Percentiles rank a stretch among this genome's conserved stretches.
Evolutionary conservation across 176 grass and related monocot species (phyloP).

Genomic region (Leersia perrieri): DNA sequence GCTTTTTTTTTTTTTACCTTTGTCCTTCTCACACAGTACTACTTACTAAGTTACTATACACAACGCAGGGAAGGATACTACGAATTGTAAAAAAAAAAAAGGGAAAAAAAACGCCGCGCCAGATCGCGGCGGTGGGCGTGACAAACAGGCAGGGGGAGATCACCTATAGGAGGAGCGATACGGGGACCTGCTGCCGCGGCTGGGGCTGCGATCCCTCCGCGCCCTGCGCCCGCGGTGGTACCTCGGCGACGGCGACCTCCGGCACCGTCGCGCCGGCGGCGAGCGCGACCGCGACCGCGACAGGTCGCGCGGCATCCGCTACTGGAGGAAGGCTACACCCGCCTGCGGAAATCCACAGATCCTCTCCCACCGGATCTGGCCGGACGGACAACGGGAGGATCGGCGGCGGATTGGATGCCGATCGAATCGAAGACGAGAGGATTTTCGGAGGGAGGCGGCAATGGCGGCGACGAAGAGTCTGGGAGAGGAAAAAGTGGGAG

Average conservation of each 20-base stretch:
- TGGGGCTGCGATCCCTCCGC: conserved; percentile 73
- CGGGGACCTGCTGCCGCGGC: conserved; percentile 88
- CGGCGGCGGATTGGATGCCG: neutral
- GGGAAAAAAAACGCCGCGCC: neutral
- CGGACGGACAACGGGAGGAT: neutral
- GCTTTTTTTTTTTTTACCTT: too few species aligned
- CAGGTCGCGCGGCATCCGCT: conserved; percentile 71
- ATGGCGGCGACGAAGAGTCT: neutral
- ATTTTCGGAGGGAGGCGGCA: neutral
- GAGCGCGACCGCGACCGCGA: conserved; percentile 58
- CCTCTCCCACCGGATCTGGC: neutral
- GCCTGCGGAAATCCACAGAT: neutral
- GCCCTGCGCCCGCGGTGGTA: conserved; percentile 55
- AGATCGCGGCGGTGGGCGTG: conserved; percentile 25
- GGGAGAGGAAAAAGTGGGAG: neutral
- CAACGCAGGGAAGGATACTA: neutral
- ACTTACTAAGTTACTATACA: too few species aligned
- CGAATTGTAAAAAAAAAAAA: neutral
- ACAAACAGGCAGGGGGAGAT: conserved; percentile 49
- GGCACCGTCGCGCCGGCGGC: conserved; percentile 59
- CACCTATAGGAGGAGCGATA: conserved; percentile 93
- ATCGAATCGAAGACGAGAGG: neutral
- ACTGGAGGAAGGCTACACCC: neutral
- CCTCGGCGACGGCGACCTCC: conserved; percentile 73
- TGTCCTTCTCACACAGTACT: neutral